Conservation (phyloP, 768 basidiomycete species). For the Russula olivacea region DNA sequence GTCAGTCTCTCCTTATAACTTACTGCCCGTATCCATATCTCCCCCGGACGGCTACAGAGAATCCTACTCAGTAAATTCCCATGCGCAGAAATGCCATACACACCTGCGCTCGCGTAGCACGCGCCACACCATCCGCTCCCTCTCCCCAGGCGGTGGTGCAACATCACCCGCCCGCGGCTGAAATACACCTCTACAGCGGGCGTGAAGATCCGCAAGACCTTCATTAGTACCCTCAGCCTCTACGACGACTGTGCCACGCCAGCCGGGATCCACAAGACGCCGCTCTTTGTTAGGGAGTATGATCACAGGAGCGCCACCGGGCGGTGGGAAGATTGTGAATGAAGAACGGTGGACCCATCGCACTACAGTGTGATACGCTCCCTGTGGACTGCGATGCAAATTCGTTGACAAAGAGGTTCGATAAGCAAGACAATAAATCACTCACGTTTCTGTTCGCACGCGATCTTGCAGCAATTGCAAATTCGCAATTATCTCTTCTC, state of each 20-base stretch:
- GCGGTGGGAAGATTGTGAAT: constrained; percentile 55
- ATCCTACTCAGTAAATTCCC: constrained; percentile 7
- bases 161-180: constrained; percentile 49
- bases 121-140: constrained; percentile 52
- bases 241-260: constrained; percentile 78
- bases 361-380: constrained; percentile 71
- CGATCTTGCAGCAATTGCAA: constrained; percentile 74
- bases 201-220: constrained; percentile 69
- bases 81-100: constrained; percentile 24
- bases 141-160: constrained; percentile 40
- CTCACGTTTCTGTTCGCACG: constrained; percentile 75
- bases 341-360: constrained; percentile 81
- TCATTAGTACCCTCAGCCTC: constrained; percentile 89
- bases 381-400: constrained; percentile 56
- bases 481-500: constrained; percentile 65
- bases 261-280: constrained; percentile 59
- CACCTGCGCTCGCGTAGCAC: constrained; percentile 78
- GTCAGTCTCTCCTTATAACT: constrained; percentile 58
- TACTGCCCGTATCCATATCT: constrained; percentile 67
- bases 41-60: constrained; percentile 55
- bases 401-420: constrained; percentile 19
- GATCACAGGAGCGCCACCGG: constrained; percentile 32
- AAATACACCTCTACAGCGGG: constrained; percentile 64
- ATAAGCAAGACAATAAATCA: constrained; percentile 20
- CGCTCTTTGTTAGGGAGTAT: constrained; percentile 29